These are phyloP conservation scores for Paulownia fortunei DNA, from an alignment of 257 asterid genomes.

Conservation along the genomic window DNA sequence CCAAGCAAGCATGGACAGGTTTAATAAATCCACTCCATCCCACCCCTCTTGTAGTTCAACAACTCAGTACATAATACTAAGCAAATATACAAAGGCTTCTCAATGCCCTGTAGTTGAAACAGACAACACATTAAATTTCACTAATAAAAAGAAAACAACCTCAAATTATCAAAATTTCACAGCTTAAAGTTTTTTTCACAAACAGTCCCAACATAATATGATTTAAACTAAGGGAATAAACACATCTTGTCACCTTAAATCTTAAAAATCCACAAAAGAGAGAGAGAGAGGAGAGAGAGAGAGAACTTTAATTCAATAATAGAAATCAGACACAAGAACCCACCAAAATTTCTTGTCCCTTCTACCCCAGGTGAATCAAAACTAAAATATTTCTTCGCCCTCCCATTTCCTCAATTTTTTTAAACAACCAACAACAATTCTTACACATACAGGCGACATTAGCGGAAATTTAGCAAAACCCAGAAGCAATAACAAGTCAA, in stretches of 20 bases:
- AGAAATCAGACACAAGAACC: background rate
- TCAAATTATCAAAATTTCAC: background rate
- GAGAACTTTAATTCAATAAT: background rate
- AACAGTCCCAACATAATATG: background rate
- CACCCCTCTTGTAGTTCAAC: background rate
- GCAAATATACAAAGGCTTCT: background rate
- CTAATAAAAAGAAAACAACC: background rate
- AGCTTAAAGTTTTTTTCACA: background rate
- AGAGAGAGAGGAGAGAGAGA: too few relatives aligned
- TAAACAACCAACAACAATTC: background rate
- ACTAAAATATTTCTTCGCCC: background rate
- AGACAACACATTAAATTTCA: background rate
- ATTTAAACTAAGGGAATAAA: background rate
- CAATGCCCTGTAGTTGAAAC: background rate
- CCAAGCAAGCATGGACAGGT: background rate
- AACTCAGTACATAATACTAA: background rate
- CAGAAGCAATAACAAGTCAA: background rate
- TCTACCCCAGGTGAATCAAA: background rate
- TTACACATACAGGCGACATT: background rate
- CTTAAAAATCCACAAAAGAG: background rate
- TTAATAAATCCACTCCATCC: background rate
- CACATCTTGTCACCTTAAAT: background rate
- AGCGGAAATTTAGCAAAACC: background rate
- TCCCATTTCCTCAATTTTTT: background rate
- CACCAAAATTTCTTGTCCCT: background rate